Conservation (phyloP, 345 rosid species). For the Gynandropsis gynandra region DNA sequence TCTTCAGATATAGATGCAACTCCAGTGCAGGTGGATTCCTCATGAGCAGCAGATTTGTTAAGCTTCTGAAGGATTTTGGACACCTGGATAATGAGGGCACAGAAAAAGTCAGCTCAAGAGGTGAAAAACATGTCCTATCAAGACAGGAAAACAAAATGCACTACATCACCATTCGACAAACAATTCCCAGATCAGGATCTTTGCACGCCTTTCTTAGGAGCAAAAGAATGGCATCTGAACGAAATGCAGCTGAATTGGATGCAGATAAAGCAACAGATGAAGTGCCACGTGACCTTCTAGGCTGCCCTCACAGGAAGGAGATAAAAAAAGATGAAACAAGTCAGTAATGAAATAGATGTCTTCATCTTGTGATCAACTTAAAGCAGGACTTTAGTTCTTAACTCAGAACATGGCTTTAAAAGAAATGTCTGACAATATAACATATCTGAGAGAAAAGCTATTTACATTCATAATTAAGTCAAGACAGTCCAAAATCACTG, state of each 20-base stretch:
- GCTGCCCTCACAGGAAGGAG: constrained; percentile 36
- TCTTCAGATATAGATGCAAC: constrained; percentile 36
- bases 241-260: constrained; percentile 47
- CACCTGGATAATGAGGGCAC: constrained; percentile 37
- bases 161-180: constrained; percentile 54
- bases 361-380: background rate
- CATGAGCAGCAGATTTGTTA: constrained; percentile 40
- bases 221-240: constrained; percentile 54
- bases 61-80: constrained; percentile 56
- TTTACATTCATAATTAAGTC: too few relatives aligned
- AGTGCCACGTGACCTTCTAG: constrained; percentile 53
- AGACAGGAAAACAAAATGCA: constrained; percentile 13
- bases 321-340: constrained; percentile 5
- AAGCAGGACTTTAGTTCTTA: constrained; percentile 3
- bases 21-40: constrained; percentile 25
- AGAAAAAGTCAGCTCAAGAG: constrained; percentile 15
- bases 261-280: constrained; percentile 36
- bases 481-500: background rate
- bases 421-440: background rate
- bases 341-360: background rate
- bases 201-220: constrained; percentile 60
- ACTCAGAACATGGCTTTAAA: background rate
- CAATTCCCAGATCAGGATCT: constrained; percentile 50
- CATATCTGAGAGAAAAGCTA: background rate
- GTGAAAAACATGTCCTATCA: constrained; percentile 5